Percentiles rank a stretch among this genome's conserved stretches.
Conservation (phyloP, 345 rosid species). For the Eucalyptus victrix region DNA sequence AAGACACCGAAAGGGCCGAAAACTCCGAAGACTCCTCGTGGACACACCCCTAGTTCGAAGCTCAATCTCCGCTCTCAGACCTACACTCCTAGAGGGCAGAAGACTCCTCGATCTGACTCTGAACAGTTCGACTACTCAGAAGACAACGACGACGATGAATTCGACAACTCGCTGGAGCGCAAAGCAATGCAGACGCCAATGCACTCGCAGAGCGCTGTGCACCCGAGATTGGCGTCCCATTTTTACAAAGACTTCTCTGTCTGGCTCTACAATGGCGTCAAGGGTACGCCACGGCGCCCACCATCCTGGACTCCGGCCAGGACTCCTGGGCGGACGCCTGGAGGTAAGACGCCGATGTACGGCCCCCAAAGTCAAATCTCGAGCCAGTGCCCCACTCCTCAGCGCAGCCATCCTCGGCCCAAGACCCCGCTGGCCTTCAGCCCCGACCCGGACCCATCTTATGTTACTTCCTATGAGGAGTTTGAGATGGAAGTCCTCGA, state of each 20-base stretch:
- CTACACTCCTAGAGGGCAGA: constrained; percentile 14
- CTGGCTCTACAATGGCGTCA: constrained; percentile 49
- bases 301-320: constrained; percentile 59
- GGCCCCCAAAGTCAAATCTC: constrained; percentile 9
- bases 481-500: constrained; percentile 23
- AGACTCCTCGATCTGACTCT: constrained; percentile 12
- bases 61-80: constrained; percentile 27
- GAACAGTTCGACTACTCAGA: background rate
- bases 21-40: constrained; percentile 4
- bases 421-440: constrained; percentile 14
- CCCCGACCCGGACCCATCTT: constrained; percentile 4
- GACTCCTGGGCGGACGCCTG: constrained; percentile 35
- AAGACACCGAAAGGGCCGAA: constrained; percentile 16
- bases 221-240: constrained; percentile 48
- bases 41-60: constrained; percentile 13
- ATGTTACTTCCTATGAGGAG: constrained; percentile 18
- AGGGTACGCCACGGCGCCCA: constrained; percentile 28
- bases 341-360: constrained; percentile 12
- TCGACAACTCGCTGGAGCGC: constrained; percentile 43
- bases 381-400: constrained; percentile 12
- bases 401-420: background rate
- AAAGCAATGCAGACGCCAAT: constrained; percentile 20
- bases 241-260: constrained; percentile 55
- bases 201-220: constrained; percentile 15
- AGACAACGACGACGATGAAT: constrained; percentile 23